These are phyloP conservation scores for Candida pseudoviswanathii DNA, from an alignment of 1,139 yeast species.

Conservation along the genomic window DNA sequence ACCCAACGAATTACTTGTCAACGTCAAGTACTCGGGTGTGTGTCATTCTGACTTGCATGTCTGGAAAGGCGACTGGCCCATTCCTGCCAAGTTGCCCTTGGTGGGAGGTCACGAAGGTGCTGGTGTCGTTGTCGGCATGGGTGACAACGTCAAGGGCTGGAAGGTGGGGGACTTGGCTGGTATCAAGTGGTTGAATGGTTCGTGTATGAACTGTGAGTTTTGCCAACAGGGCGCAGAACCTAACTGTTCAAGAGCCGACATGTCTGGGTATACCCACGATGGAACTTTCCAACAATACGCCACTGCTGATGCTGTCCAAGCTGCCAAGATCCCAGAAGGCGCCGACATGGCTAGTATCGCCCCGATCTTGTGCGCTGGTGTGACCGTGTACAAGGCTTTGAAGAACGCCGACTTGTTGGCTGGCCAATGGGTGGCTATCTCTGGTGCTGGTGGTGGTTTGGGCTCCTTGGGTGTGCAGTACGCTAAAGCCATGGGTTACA, in stretches of 20 bases:
- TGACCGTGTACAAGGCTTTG: slow-evolving; percentile 54
- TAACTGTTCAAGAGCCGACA: slow-evolving; percentile 66
- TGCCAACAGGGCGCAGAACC: slow-evolving; percentile 68
- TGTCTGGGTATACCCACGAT: slow-evolving; percentile 77
- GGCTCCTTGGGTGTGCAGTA: slow-evolving; percentile 77
- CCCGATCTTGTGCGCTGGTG: slow-evolving; percentile 82
- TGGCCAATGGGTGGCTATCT: slow-evolving; percentile 76
- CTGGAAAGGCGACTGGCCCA: slow-evolving; percentile 82
- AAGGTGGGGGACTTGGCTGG: slow-evolving; percentile 74
- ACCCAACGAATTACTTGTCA: slow-evolving; percentile 64
- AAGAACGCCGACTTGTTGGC: slow-evolving; percentile 52
- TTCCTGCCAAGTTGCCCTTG: slow-evolving; percentile 63
- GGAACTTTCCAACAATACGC: slow-evolving; percentile 83
- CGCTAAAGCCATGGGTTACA: slow-evolving; percentile 72
- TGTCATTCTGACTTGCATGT: slow-evolving; percentile 82
- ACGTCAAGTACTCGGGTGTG: slow-evolving; percentile 75
- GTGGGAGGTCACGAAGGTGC: slow-evolving; percentile 89
- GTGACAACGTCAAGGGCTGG: slow-evolving; percentile 65
- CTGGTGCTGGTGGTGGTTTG: slow-evolving; percentile 82
- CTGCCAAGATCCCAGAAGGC: slow-evolving; percentile 72
- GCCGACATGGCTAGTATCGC: slow-evolving; percentile 74
- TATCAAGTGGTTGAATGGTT: slow-evolving; percentile 74
- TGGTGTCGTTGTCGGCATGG: slow-evolving; percentile 73
- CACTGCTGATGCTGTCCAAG: slow-evolving; percentile 83
- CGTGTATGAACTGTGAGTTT: slow-evolving; percentile 69